Evolutionary conservation across 345 rosid species (phyloP).

Genomic region (Gossypium anomalum): DNA sequence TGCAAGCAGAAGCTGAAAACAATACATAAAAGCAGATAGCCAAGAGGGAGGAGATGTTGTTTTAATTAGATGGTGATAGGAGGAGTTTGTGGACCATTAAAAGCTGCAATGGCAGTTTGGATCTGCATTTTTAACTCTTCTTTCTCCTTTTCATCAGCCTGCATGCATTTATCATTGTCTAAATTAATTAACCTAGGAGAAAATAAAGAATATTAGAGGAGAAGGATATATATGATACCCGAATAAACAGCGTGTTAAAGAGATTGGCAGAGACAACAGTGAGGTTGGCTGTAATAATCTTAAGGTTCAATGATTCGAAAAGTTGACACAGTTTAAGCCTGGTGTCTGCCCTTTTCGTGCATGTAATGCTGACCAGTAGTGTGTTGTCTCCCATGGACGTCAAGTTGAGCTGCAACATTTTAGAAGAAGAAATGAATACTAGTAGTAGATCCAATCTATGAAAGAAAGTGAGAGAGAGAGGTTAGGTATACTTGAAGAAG

Average conservation of each 20-base stretch:
- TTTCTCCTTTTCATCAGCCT: not conserved
- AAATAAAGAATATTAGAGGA: too few species aligned
- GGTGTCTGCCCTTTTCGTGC: conserved; percentile 70
- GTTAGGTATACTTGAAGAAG: conserved; percentile 36
- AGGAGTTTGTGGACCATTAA: not conserved
- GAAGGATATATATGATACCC: conserved; percentile 32
- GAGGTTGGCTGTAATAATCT: conserved; percentile 69
- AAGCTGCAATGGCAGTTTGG: not conserved
- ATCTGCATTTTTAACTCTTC: not conserved
- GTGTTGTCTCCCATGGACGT: conserved; percentile 67
- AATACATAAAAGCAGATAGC: too few species aligned
- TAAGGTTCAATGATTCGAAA: conserved; percentile 72
- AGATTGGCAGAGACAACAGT: conserved; percentile 66
- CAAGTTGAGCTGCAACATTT: conserved; percentile 53
- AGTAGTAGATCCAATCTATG: not conserved
- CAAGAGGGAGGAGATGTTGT: too few species aligned
- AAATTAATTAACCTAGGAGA: too few species aligned
- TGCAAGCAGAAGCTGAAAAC: too few species aligned
- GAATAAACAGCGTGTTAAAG: conserved; percentile 66
- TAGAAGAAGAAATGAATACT: not conserved
- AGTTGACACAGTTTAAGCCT: conserved; percentile 80
- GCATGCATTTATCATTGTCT: not conserved
- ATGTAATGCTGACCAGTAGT: conserved; percentile 69
- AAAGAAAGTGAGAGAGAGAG: not conserved
- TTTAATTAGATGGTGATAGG: too few species aligned